phyloP scores from a whole-genome alignment of 2,329 filamentous ascomycete genomes.

The Penicillium sp. region DNA sequence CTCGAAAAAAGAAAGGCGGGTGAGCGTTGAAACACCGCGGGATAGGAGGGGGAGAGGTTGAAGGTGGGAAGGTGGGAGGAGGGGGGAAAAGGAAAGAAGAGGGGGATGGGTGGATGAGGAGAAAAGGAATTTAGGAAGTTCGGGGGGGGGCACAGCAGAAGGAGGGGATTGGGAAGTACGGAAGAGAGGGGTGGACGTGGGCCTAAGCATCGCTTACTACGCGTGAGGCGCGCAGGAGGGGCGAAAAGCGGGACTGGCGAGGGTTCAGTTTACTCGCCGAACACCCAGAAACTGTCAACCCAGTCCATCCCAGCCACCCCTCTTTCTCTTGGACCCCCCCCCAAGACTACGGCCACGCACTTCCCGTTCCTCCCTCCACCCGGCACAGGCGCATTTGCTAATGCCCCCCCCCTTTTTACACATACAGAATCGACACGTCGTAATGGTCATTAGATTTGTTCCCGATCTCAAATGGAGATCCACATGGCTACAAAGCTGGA shows the following conservation, averaged over 20 bases:
- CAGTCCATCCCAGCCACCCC: too few relatives aligned
- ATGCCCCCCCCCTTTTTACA: conserved; percentile 16
- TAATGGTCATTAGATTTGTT: conserved; percentile 14
- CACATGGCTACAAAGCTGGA: conserved; percentile 7
- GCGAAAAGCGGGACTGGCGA: conserved; percentile 25
- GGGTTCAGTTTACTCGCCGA: too few relatives aligned
- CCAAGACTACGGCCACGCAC: conserved; percentile 27
- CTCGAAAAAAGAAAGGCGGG: conserved; percentile 30
- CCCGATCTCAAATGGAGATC: neutral
- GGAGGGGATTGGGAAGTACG: conserved; percentile 16
- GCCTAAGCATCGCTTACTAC: conserved; percentile 30
- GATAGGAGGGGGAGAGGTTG: conserved; percentile 6
- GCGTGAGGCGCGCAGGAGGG: conserved; percentile 19
- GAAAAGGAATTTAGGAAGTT: conserved; percentile 27
- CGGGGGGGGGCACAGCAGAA: conserved; percentile 19
- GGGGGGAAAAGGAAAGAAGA: conserved; percentile 17
- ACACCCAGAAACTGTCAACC: too few relatives aligned
- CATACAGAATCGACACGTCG: conserved; percentile 28
- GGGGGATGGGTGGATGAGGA: conserved; percentile 21
- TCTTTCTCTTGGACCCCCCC: conserved; percentile 10
- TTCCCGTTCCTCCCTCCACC: conserved; percentile 20
- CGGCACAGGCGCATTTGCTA: neutral
- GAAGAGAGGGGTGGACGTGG: conserved; percentile 27
- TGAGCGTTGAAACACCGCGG: conserved; percentile 28
- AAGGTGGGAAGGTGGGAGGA: conserved; percentile 26